Conservation (phyloP, 192 early-diverging fungal species). For the Coemansia sp. region DNA sequence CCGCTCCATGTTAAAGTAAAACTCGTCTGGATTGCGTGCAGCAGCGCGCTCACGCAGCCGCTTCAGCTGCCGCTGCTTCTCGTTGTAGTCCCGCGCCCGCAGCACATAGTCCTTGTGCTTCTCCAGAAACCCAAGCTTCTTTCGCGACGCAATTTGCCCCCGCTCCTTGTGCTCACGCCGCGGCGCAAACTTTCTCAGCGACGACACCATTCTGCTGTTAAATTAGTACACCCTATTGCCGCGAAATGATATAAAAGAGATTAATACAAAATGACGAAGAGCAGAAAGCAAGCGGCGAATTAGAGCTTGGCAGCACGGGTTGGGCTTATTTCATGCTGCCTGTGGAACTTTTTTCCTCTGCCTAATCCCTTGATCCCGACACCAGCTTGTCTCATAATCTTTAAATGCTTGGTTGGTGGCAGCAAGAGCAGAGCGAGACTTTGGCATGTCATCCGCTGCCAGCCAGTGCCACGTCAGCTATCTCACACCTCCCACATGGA, state of each 20-base stretch:
- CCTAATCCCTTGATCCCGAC: no score
- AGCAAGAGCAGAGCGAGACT: no score
- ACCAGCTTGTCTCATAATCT: no score
- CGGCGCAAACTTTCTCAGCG: conserved; percentile 77
- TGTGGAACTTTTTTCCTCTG: no score
- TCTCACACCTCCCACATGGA: no score
- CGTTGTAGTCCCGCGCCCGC: conserved; percentile 85
- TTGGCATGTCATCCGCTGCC: no score
- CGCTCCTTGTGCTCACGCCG: conserved; percentile 89
- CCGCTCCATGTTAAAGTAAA: conserved; percentile 96
- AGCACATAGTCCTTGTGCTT: conserved; percentile 98
- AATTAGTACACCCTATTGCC: neutral
- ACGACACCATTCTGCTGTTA: conserved; percentile 50
- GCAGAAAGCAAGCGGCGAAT: neutral
- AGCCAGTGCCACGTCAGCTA: no score
- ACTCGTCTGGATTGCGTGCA: conserved; percentile 92
- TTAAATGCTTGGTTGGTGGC: no score
- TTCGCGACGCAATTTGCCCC: conserved; percentile 60
- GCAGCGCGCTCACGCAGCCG: conserved; percentile 81
- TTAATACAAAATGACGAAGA: neutral
- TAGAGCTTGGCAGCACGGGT: no score
- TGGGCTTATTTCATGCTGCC: no score
- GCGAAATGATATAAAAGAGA: neutral
- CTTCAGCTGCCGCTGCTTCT: conserved; percentile 82
- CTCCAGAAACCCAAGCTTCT: conserved; percentile 78